Percentiles rank a stretch among this genome's conserved stretches.
phyloP scores from a whole-genome alignment of 768 basidiomycete species.

The Suillus placidus region DNA sequence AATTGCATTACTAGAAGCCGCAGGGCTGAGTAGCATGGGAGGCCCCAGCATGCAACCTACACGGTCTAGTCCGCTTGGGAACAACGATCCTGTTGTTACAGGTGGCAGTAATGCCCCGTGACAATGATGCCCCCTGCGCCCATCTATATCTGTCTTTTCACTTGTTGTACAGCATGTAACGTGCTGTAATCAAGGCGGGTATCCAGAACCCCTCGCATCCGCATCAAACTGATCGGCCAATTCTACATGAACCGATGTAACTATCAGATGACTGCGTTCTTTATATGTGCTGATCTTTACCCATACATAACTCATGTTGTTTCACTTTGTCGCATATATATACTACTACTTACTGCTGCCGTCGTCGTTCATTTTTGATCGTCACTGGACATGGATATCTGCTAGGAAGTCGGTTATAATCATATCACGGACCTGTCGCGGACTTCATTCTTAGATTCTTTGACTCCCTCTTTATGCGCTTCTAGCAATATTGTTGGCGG shows the following conservation, averaged over 20 bases:
- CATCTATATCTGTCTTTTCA: not conserved
- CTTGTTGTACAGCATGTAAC: conserved; percentile 5
- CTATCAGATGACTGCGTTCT: not conserved
- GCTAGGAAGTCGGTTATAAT: not conserved
- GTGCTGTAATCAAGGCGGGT: not conserved
- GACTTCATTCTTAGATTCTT: not conserved
- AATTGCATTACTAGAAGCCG: conserved; percentile 26
- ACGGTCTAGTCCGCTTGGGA: conserved; percentile 26
- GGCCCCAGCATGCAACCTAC: conserved; percentile 4
- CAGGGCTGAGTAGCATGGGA: conserved; percentile 16
- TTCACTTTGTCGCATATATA: not conserved
- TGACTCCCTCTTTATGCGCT: not conserved
- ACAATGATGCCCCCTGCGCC: not conserved
- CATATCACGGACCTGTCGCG: not conserved
- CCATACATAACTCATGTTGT: not conserved
- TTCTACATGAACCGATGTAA: not conserved
- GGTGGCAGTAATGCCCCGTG: not conserved
- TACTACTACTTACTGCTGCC: not conserved
- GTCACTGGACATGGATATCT: not conserved
- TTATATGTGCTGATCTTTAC: not conserved
- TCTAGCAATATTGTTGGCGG: not conserved
- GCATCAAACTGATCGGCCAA: not conserved
- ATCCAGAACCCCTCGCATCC: not conserved
- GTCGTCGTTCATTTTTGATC: not conserved
- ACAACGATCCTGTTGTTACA: conserved; percentile 1